phyloP scores from a whole-genome alignment of 306 rosid species.

The Rubus idaeus region DNA sequence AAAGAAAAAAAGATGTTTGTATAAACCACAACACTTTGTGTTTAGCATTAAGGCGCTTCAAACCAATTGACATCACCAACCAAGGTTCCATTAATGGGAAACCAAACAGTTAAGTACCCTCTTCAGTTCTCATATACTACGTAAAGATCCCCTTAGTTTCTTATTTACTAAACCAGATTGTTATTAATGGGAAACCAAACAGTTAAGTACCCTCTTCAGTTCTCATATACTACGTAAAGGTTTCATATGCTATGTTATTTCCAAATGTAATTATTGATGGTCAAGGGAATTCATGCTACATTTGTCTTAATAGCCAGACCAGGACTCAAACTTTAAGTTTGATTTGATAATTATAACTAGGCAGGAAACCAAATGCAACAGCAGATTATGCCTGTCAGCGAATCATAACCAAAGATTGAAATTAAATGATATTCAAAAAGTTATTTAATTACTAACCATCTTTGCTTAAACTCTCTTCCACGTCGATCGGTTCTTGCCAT shows the following conservation, averaged over 20 bases:
- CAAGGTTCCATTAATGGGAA: background rate
- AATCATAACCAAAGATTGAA: background rate
- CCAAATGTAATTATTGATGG: background rate
- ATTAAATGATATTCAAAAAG: background rate
- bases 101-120: background rate
- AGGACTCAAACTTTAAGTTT: background rate
- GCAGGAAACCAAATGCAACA: background rate
- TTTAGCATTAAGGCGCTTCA: background rate
- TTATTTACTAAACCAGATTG: background rate
- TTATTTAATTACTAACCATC: constrained; percentile 36
- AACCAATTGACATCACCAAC: background rate
- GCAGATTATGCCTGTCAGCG: background rate
- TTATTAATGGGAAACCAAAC: too few relatives aligned
- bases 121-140: background rate
- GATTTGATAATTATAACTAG: background rate
- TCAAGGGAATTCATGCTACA: background rate
- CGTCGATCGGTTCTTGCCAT: constrained; percentile 50
- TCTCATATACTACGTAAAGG: too few relatives aligned
- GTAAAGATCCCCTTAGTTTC: background rate
- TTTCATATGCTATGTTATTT: background rate
- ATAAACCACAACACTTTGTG: background rate
- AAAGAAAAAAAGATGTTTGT: background rate
- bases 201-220: too few relatives aligned
- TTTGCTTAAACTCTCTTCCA: constrained; percentile 53
- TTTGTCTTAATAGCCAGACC: background rate